Percentiles rank a stretch among this genome's conserved stretches.
Conservation (phyloP, 2,329 filamentous ascomycete species). For the Trichoderma cornu-damae region DNA sequence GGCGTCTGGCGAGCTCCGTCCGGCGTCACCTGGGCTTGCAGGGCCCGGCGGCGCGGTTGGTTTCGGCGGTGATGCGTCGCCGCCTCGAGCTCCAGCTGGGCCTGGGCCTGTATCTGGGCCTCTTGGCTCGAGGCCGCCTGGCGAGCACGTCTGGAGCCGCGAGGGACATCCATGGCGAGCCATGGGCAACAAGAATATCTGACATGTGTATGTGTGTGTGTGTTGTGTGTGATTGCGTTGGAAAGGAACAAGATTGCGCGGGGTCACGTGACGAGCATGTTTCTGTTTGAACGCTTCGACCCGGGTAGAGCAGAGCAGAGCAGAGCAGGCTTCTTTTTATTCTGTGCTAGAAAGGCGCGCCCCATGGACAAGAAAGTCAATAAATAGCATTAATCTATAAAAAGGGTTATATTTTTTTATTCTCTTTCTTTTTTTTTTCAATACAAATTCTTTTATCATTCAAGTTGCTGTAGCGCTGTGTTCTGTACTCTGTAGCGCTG, state of each 20-base stretch:
- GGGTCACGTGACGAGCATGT: conserved; percentile 6
- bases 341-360: background rate
- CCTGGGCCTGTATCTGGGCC: conserved; percentile 10
- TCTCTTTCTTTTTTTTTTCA: no score
- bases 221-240: no score
- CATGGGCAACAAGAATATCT: background rate
- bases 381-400: no score
- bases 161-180: conserved; percentile 28
- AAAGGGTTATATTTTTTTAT: no score
- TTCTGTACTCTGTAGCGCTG: no score
- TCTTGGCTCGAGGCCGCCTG: conserved; percentile 22
- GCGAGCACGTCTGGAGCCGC: conserved; percentile 30
- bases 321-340: no score
- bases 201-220: no score
- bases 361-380: no score
- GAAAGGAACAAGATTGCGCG: background rate
- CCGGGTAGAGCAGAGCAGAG: no score
- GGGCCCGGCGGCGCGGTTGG: conserved; percentile 16
- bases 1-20: conserved; percentile 22
- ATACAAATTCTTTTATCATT: no score
- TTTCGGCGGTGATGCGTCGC: conserved; percentile 7
- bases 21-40: conserved; percentile 20
- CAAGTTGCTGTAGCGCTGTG: no score
- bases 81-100: conserved; percentile 16
- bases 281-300: no score